Base-by-base conservation (phyloP, 169 alveolate genomes). In the Eimeria brunetti region DNA sequence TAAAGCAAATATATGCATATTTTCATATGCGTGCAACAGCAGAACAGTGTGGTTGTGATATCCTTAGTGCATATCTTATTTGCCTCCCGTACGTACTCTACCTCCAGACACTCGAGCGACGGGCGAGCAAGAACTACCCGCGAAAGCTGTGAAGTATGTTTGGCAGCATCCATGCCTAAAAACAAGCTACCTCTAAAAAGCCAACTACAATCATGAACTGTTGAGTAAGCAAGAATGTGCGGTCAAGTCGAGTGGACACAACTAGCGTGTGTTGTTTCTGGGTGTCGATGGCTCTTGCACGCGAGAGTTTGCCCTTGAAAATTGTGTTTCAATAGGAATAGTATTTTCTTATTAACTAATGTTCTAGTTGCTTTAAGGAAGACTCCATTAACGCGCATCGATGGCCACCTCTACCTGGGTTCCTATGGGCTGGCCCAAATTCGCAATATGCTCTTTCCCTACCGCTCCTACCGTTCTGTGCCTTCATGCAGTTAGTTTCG, bases 31-130 rank as follows among this genome's bases (percentile, higher is more conserved):
- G 7, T 36, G 51, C 53, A 36, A 38, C 5, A 73, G 83, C 12
- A 2, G 83, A 73, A 73, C 33, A 73, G 18, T 38, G 14, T 38
- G 83, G 83, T 27, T 6, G 56, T 38, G 83, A 8, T 14, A 5
- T 33, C n/a, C 51, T 53, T 18, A 73, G 2, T 11, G 14, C 46
- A 2, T 38, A 6, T 18, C 30, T 38, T 38, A 51, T 73, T 16
- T 16, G 3, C 53, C 56, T 1, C 30, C 20, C 16, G 56, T 36
- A 38, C 16, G 56, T 30, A 38, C 56, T 20, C 33, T 14, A 0
- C 14, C 83, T 73, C 38, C 33, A 56, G 53, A n/a, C 83, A 73
- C 56, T 38, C 83, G 83, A 36, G 83, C 83, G 38, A 38, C 83
- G 53, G 83, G 56, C 30, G 33, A 73, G 56, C 83, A 18, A 36